Conservation (phyloP, 306 rosid genomes). For the Pyrus communis region DNA sequence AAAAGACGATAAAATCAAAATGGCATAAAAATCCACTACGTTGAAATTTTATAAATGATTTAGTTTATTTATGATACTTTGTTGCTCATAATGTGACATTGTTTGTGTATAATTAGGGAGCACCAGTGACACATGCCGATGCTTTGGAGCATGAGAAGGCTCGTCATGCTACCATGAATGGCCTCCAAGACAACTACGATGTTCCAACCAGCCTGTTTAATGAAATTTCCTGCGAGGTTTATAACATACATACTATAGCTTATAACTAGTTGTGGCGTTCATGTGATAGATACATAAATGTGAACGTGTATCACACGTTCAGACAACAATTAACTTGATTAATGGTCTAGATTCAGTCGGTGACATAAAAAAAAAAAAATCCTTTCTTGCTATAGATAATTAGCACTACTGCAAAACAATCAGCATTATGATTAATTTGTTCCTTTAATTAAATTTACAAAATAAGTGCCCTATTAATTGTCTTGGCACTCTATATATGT, state of each 20-base stretch:
- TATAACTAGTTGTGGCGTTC: not conserved
- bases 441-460: not conserved
- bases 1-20: not conserved
- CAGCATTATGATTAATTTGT: not conserved
- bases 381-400: not conserved
- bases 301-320: not conserved
- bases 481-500: not conserved
- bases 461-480: not conserved
- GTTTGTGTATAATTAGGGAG: slow-evolving; percentile 18
- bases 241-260: not conserved
- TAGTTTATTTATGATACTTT: not conserved
- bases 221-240: slow-evolving; percentile 55
- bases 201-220: slow-evolving; percentile 31
- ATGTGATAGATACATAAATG: not conserved
- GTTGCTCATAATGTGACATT: not conserved
- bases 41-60: not conserved
- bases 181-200: slow-evolving; percentile 26
- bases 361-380: not conserved
- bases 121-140: not conserved
- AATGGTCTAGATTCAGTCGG: not conserved
- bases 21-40: not conserved
- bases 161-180: slow-evolving; percentile 14
- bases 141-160: slow-evolving; percentile 20
- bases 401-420: not conserved
- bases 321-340: not conserved